Evolutionary conservation across 768 basidiomycete species (phyloP), one percentile per base, ranked within the genome.

Genomic region (Auriscalpium vulgare): DNA sequence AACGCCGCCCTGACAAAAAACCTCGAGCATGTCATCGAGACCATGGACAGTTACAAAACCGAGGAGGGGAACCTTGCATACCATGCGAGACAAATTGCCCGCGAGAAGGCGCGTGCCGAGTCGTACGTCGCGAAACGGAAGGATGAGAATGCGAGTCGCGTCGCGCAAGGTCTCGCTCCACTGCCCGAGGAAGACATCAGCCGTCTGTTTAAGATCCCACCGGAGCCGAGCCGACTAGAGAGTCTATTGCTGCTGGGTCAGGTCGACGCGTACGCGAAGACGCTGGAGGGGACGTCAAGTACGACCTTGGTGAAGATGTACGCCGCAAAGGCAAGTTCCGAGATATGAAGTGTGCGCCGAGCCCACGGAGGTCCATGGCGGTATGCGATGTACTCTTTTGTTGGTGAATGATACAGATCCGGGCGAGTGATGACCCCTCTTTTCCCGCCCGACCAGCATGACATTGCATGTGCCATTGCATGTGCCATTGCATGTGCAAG

Each of bases 1-100:
- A 80, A 81, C 29, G 74, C 78, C 5, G 81, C 86, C 8, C 75
- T 90, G 51, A 83, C 87, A 53, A 79, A 79, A 67, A 89, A 89
- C 68, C 72, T 95, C 60, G 89, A 91, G 74, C 82, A 87, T 68
- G 83, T 94, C 50, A 83, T 90, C 58, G 91, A 95, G 69, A 83
- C 87, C 0, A 75, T 95, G 57, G 91, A 93, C 72, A 80, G 74
- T 63, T 91, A 93, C 73, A 83, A 85, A 64, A 91, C 88, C 54
- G 94, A 97, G 70, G 90, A 95, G 65, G 89, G 91, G 51, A 95
- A 95, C 71, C 79, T 94, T 61, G 92, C 88, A 53, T 97, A 92
- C 75, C 74, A 91, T 62, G 78, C 78, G 47, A 84, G 94, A 54
- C 93, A 95, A 68, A 95, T 95, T 66, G 85, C 85, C 35, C 81